A percentile compares a stretch with the other conserved stretches of the same genome.
Conservation (phyloP, 2,329 filamentous ascomycete genomes). For the Colletotrichum tofieldiae region DNA sequence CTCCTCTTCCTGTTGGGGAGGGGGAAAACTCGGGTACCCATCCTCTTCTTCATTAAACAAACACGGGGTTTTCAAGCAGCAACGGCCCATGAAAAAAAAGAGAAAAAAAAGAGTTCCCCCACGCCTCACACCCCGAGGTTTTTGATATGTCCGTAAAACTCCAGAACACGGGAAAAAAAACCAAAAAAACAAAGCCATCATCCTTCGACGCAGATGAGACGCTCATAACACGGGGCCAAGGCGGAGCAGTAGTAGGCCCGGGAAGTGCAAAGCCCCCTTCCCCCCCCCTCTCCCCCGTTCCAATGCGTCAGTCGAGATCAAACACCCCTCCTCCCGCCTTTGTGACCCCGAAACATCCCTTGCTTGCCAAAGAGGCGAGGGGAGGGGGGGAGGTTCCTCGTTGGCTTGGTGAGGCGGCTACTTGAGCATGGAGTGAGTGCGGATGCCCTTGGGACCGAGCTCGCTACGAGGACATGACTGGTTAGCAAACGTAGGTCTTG, state of each 20-base stretch:
- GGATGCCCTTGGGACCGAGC: slow-evolving; percentile 68
- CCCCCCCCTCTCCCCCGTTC: too few relatives aligned
- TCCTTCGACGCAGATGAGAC: neutral
- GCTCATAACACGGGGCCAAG: slow-evolving; percentile 3
- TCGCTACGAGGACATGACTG: slow-evolving; percentile 58
- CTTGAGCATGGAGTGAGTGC: slow-evolving; percentile 68
- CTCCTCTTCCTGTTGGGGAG: neutral
- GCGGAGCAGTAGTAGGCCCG: neutral
- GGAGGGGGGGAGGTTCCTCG: too few relatives aligned
- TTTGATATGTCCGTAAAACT: slow-evolving; percentile 42
- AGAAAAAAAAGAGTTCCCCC: slow-evolving; percentile 11
- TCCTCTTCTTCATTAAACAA: slow-evolving; percentile 22
- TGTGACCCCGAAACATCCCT: neutral
- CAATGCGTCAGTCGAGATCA: too few relatives aligned
- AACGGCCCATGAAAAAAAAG: too few relatives aligned
- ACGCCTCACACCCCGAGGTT: slow-evolving; percentile 36
- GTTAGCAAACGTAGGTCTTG: slow-evolving; percentile 29
- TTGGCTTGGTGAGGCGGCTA: slow-evolving; percentile 47
- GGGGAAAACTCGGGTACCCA: neutral
- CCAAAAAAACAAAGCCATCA: neutral
- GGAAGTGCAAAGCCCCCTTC: neutral
- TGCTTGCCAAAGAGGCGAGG: neutral
- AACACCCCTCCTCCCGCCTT: too few relatives aligned
- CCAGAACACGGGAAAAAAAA: slow-evolving; percentile 23
- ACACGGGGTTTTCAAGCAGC: neutral